Base-by-base conservation (phyloP, 495 filamentous ascomycete species). In the Podospora pseudopauciseta region DNA sequence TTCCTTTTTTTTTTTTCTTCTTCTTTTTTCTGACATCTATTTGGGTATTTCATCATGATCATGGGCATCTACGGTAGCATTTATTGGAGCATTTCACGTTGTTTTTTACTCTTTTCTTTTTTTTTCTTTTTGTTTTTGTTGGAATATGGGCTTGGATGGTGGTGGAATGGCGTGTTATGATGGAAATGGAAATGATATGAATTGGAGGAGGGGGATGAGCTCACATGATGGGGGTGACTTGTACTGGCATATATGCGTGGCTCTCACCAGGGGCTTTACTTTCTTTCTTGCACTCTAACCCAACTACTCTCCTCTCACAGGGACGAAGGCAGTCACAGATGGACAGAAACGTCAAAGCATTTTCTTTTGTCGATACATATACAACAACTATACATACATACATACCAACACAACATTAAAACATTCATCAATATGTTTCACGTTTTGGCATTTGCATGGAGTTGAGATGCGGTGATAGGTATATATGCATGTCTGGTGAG, bases 351-450 rank as follows among this genome's bases (percentile, higher is more conserved):
- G 2, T 49, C 39, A 13, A 18, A 49, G 3, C 7, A 49, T 20
- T 58, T 58, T 20, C 18, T 58, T 58, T 58, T 58, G 56, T 20
- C 56, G 56, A 58, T 58, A 58, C 20, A 27, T 58, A 32, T 58
- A 27, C n/a, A 58, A 57, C 55, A 11, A 9, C 4, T 9, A 58
- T 18, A 61, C 23, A 61, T 27, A 61, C 23, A 61, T 27, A 28
- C 59, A 28, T 27, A 28, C 59, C 7, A 5, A 27, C 59, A 7
- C 39, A 49, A 28, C 39, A 49, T 49, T 16, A 49, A 49, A 49
- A 49, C 39, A 49, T 49, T 49, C 39, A 49, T 49, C 39, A 49
- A 49, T 49, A 49, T 9, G 39, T 49, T 49, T 49, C 39, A 49
- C 9, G 13, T 11, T 39, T 49, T 49, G 39, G 39, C 39, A 49